Percentiles rank a stretch among this genome's conserved stretches.
These are phyloP conservation scores for Talinum fruticosum DNA, from an alignment of 148 eudicot species.

Conservation along the genomic window DNA sequence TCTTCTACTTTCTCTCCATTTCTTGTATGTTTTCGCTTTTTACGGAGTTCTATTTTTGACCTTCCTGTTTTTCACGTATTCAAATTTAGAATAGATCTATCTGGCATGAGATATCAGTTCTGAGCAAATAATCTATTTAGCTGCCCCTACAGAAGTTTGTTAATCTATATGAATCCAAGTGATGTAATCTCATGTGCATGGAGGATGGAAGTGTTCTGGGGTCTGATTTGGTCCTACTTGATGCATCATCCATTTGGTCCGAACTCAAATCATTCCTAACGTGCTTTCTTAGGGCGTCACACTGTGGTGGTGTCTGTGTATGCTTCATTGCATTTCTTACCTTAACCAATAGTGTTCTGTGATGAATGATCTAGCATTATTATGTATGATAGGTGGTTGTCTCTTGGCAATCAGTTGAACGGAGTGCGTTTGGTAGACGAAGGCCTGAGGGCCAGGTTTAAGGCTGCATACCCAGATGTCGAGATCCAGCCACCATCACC, in stretches of 20 bases:
- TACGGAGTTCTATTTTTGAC: neutral
- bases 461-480: slow-evolving; percentile 93
- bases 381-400: slow-evolving; percentile 61
- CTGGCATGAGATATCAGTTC: neutral
- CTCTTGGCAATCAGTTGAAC: slow-evolving; percentile 81
- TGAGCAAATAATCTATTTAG: neutral
- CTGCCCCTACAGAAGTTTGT: neutral
- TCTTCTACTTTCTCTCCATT: neutral
- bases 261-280: neutral
- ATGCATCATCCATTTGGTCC: neutral
- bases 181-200: neutral
- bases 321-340: neutral
- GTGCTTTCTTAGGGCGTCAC: neutral
- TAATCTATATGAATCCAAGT: neutral
- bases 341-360: neutral
- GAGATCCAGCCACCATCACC: slow-evolving; percentile 91
- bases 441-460: slow-evolving; percentile 89
- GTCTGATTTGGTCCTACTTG: neutral
- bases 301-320: neutral
- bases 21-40: neutral
- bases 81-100: neutral
- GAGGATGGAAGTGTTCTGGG: neutral
- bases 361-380: neutral
- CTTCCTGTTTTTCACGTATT: neutral
- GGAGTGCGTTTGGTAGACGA: slow-evolving; percentile 79